Evolutionary conservation across 768 basidiomycete species (phyloP), one percentile per base, ranked within the genome.

Genomic region (Leccinum subgranulosum): DNA sequence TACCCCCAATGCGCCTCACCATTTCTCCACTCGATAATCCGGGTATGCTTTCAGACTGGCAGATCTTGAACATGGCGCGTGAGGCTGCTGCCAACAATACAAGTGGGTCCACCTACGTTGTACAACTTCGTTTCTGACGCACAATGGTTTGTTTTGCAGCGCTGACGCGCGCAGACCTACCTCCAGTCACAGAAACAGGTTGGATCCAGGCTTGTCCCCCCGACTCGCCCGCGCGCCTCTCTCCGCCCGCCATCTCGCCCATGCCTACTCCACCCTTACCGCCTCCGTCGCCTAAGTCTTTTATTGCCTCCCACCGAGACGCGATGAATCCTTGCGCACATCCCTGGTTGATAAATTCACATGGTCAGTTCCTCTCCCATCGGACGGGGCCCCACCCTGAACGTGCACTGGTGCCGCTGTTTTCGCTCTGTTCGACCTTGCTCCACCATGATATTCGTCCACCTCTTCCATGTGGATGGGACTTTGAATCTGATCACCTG

Each of bases 391-490:
- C 84, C 0, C 51, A 54, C 2, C 81, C 84, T 1, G 74, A 77
- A 53, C 49, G 19, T 1, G 67, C 62, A 1, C 64, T 84, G 60
- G 63, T 82, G 0, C 85, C 84, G 0, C 76, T 79, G 23, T 86
- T 87, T 61, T 78, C 81, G 5, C 76, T 77, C 48, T 83, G 79
- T 57, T 71, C 77, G 0, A 81, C 83, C 1, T 53, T 69, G 3
- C 53, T 86, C 8, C 84, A 86, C 56, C 79, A 81, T 51, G 80
- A 86, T 59, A 82, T 87, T 47, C 79, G 79, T 31, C 74, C 79
- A 4, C 77, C 81, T 1, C 74, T 74, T 2, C 75, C 77, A 0
- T 81, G 81, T 50, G 76, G 71, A 15, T 85, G 81, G 81, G 51
- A 77, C 0, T 77, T 75, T 7, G 79, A 79, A 14, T 67, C 77